Percentiles rank a stretch among this genome's conserved stretches.
phyloP scores from a whole-genome alignment of 1,139 yeast genomes.

The Saccharomyces hybrid region DNA sequence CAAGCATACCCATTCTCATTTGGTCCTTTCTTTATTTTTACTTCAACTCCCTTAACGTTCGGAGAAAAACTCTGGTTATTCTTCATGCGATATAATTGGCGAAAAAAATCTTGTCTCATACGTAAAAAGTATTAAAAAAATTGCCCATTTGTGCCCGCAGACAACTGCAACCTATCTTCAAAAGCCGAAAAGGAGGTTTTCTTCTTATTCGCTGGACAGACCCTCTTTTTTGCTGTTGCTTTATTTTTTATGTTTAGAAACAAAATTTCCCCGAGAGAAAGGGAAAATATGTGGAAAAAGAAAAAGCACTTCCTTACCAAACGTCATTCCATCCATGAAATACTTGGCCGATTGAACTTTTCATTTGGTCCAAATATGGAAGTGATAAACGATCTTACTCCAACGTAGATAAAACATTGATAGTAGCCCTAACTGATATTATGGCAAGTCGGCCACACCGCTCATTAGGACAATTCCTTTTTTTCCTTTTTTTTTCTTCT shows the following conservation, averaged over 20 bases:
- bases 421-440: neutral
- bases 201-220: neutral
- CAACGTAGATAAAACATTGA: neutral
- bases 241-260: neutral
- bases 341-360: neutral
- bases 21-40: too few relatives aligned
- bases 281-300: neutral
- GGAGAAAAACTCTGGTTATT: too few relatives aligned
- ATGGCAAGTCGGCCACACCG: neutral
- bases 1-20: too few relatives aligned
- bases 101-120: too few relatives aligned
- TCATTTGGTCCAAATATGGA: neutral
- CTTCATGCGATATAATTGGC: too few relatives aligned
- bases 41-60: too few relatives aligned
- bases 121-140: neutral
- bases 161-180: neutral
- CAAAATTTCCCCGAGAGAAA: neutral
- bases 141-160: neutral
- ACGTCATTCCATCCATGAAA: neutral
- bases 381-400: neutral
- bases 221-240: neutral
- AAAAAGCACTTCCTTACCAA: neutral
- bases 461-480: neutral
- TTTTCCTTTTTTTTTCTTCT: neutral
- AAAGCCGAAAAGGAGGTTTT: too few relatives aligned